Evolutionary conservation across 2,329 filamentous ascomycete genomes (phyloP).

Genomic region (Aaosphaeria arxii): DNA sequence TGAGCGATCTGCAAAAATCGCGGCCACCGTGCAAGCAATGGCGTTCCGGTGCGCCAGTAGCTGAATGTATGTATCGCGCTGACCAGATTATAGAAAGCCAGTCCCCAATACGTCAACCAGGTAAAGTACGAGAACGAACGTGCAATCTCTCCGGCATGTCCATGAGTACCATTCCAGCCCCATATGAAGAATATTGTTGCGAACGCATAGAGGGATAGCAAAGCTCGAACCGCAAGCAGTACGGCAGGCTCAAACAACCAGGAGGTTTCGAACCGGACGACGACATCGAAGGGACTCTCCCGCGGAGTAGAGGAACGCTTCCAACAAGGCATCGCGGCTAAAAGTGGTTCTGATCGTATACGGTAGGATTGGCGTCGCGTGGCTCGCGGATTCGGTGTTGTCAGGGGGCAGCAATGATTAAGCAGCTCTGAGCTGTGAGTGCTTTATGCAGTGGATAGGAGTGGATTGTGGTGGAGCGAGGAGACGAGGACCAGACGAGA

Average conservation of each 20-base stretch:
- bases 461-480: too few relatives aligned
- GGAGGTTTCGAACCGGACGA: conserved; percentile 72
- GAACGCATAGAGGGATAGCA: conserved; percentile 63
- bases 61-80: conserved; percentile 66
- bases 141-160: conserved; percentile 41
- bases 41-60: conserved; percentile 50
- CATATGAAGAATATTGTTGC: conserved; percentile 67
- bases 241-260: conserved; percentile 70
- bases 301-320: conserved; percentile 15
- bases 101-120: conserved; percentile 75
- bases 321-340: conserved; percentile 22
- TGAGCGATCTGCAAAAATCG: conserved; percentile 36
- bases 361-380: too few relatives aligned
- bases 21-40: conserved; percentile 38
- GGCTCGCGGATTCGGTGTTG: too few relatives aligned
- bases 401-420: too few relatives aligned
- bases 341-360: too few relatives aligned
- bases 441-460: too few relatives aligned
- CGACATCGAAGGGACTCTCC: conserved; percentile 40
- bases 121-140: conserved; percentile 80
- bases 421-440: too few relatives aligned
- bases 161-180: conserved; percentile 60
- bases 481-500: too few relatives aligned
- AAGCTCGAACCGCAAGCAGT: conserved; percentile 57
- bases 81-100: conserved; percentile 74